These are phyloP conservation scores for Chiua virens DNA, from an alignment of 768 basidiomycete species.

Conservation along the genomic window DNA sequence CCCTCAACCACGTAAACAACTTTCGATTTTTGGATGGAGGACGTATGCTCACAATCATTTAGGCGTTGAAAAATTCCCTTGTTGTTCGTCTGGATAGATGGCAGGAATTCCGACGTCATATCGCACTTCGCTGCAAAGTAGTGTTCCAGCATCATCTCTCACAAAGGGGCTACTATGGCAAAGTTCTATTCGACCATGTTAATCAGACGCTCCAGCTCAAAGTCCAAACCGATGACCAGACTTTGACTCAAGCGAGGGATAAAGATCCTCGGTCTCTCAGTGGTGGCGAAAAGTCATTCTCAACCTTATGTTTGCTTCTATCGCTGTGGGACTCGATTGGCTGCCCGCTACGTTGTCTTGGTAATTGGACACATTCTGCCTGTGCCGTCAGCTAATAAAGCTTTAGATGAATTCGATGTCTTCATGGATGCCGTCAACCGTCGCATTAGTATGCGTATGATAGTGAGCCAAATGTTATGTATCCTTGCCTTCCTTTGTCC, in stretches of 20 bases:
- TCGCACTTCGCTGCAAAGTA: constrained; percentile 82
- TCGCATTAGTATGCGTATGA: constrained; percentile 92
- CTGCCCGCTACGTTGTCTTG: constrained; percentile 90
- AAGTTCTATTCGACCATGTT: constrained; percentile 83
- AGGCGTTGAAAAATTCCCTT: constrained; percentile 72
- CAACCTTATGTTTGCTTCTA: constrained; percentile 91
- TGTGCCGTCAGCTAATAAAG: constrained; percentile 9
- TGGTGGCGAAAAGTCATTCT: constrained; percentile 96
- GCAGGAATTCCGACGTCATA: constrained; percentile 86
- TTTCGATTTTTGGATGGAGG: neutral
- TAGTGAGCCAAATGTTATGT: constrained; percentile 49
- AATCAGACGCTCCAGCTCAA: constrained; percentile 63
- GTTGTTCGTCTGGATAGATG: constrained; percentile 67
- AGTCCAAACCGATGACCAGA: constrained; percentile 83
- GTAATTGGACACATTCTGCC: constrained; percentile 37
- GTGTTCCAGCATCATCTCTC: constrained; percentile 82
- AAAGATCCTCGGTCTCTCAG: constrained; percentile 86
- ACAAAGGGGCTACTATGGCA: constrained; percentile 86
- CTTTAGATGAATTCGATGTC: constrained; percentile 91
- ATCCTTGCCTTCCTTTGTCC: neutral
- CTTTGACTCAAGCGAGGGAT: constrained; percentile 62
- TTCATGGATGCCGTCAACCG: constrained; percentile 96
- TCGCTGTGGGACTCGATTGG: constrained; percentile 95
- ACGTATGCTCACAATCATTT: constrained; percentile 8
- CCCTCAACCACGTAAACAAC: constrained; percentile 61